Base-by-base conservation (phyloP, 176 grass and related monocot genomes). In the Miscanthus lutarioriparius region DNA sequence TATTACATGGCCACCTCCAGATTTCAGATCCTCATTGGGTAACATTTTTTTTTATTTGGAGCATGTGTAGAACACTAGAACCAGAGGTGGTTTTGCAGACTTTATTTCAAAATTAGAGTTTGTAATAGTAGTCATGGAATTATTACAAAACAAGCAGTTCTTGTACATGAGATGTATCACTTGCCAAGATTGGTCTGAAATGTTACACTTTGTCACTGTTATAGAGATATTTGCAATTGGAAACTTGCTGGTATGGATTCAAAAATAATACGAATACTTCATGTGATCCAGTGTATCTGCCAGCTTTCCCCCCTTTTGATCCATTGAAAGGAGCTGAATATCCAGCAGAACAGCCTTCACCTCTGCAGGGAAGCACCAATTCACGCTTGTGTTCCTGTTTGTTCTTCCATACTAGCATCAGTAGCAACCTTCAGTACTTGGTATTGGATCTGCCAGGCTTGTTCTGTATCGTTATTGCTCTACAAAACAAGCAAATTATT, bases 401-500 rank as follows among this genome's bases (percentile, higher is more conserved):
- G 19, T 35, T 67, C 33, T 65, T 90, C 78, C 13, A 64, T 22
- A 64, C 19, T 22, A 35, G 43, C 83, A 39, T n/a, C 70, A 15
- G 1, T 33, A 77, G 14, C 16, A 41, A 49, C 27, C 64, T 77
- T 75, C 61, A 32, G 48, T 68, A 35, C 22, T 8, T 69, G 69
- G 28, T 49, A 48, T 38, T 77, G 63, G 26, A 13, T 41, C 32
- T 86, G 33, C 14, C 1, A 1, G 35, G 20, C 19, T 27, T 82
- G 78, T 35, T 48, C 4, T 69, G 11, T 64, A 11, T 39, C 3
- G 33, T 43, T 6, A 41, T 75, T 75, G 37, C 56, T 65, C 64
- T 81, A 26, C 64, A 85, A 62, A 83, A 85, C 27, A 82, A 80
- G 36, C 17, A 80, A 16, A 38, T 69, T 3, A 11, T 69, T 69